Base-by-base conservation (phyloP, 2,329 filamentous ascomycete species). In the Penicillium hesseltinei region DNA sequence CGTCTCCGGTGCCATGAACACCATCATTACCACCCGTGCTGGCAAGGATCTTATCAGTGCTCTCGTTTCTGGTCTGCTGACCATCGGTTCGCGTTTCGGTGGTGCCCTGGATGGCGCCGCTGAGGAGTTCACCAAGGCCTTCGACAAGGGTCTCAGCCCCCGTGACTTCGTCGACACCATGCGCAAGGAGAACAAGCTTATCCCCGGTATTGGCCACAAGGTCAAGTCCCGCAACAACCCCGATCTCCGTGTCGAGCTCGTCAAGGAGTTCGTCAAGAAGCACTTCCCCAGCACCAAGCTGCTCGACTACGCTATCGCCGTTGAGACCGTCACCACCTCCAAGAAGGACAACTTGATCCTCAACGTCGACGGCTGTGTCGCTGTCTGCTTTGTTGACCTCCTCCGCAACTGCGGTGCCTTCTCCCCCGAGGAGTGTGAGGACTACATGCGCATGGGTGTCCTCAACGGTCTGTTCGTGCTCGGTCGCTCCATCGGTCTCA, bases 271-370 rank as follows among this genome's bases (percentile, higher is more conserved):
- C 78, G 94, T 96, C 75, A 85, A 92, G 80, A 90, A 92, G 84
- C 91, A 94, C 82, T 99, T 99, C 89, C 92, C 94, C 69, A 92
- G 82, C 82, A 91, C 90, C 85, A 97, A 97, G 86, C 88, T 97
- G 75, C 91, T 99, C 76, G 94, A 99, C 82, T 99, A 97, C 78
- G 94, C 94, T 67, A 87, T 99, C 73, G 94, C 94, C 46, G 94
- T 99, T 67, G 94, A 99, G 86, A 90, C 90, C 11, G 94, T 99
- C 65, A 99, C 94, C 55, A 99, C 94, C 50, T 97, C 92, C 66
- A 99, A 99, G 90, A 99, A 99, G 86, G 94, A 99, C 82, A 99
- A 97, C 85, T 87, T 99, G 69, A 99, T 99, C 71, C 88, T 99
- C 73, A 99, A 99, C 84, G 94, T 99, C 59, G 94, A 97, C 75